A percentile compares a stretch with the other conserved stretches of the same genome.
Conservation (phyloP, 176 grass and related monocot genomes). For the Oryza longistaminata region DNA sequence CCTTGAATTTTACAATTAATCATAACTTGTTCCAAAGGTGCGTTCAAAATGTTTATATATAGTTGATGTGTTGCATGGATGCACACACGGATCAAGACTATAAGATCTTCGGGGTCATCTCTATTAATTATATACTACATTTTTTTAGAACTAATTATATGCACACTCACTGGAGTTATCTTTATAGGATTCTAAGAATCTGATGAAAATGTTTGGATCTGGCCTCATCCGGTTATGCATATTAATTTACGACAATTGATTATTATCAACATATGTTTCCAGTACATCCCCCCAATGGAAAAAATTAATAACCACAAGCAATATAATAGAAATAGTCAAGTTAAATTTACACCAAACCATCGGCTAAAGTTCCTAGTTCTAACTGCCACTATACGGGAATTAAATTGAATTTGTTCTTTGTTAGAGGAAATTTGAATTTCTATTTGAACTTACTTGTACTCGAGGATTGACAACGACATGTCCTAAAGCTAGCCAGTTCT, state of each 20-base stretch:
- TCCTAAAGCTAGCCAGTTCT: neutral
- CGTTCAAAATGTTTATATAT: neutral
- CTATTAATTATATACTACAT: too few species aligned
- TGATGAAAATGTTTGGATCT: neutral
- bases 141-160: too few species aligned
- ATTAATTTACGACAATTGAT: neutral
- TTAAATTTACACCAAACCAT: neutral
- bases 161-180: too few species aligned
- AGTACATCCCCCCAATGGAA: neutral
- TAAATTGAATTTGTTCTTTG: neutral
- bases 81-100: neutral
- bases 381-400: neutral
- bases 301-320: neutral
- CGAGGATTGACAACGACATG: neutral
- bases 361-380: neutral
- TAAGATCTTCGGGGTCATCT: neutral
- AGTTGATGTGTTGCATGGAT: neutral
- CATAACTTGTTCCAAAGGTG: neutral
- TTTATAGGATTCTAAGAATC: too few species aligned
- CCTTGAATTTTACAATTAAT: neutral
- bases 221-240: neutral
- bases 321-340: neutral
- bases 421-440: neutral
- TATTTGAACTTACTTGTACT: neutral
- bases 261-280: neutral